phyloP scores from a whole-genome alignment of 179 eudicot species.

The Heliamphora pulchella region DNA sequence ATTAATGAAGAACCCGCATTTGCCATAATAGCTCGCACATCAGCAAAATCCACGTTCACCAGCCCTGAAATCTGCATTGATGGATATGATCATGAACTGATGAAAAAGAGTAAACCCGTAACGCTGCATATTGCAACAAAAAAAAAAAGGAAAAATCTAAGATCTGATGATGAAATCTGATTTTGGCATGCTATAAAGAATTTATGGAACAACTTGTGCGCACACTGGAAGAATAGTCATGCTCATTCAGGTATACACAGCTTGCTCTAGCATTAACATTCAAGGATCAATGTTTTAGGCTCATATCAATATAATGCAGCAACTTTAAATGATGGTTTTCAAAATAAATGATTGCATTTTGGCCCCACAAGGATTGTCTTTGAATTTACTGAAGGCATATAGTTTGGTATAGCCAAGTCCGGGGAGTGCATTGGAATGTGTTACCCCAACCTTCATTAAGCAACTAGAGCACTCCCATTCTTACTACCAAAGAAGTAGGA shows the following conservation, averaged over 20 bases:
- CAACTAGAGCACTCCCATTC: background rate
- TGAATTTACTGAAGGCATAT: background rate
- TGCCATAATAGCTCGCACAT: slow-evolving; percentile 96
- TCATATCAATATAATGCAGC: background rate
- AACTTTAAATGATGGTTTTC: background rate
- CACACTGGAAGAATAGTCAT: background rate
- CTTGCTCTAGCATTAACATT: background rate
- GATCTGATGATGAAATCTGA: background rate
- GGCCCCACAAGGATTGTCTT: background rate
- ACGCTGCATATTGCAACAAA: background rate
- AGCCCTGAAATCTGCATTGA: slow-evolving; percentile 78
- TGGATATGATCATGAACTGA: background rate
- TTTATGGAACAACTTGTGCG: background rate
- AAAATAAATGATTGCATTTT: background rate
- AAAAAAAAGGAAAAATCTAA: background rate
- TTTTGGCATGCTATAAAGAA: background rate
- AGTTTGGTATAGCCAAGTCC: background rate
- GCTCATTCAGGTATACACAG: background rate
- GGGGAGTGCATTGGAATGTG: background rate
- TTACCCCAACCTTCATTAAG: background rate
- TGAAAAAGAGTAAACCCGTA: background rate
- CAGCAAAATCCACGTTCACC: slow-evolving; percentile 98
- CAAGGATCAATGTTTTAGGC: background rate
- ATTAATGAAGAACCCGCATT: slow-evolving; percentile 94
- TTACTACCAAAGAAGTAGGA: background rate